A percentile compares a stretch with the other conserved stretches of the same genome.
phyloP scores from a whole-genome alignment of 2,329 filamentous ascomycete species.

The Pseudogymnoascus sp. region DNA sequence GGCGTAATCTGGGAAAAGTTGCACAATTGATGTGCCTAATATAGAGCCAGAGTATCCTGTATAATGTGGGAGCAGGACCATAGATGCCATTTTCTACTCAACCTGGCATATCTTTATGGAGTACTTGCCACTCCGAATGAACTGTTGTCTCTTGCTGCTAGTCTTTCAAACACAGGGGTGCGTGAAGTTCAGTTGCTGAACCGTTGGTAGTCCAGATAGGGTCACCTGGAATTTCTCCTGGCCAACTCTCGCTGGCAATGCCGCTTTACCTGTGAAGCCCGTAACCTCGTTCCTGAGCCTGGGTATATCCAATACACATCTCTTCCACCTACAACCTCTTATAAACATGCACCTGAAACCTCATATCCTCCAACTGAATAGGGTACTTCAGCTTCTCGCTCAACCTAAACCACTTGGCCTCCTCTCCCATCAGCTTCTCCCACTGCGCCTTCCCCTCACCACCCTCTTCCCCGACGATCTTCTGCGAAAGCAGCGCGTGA shows the following conservation, averaged over 20 bases:
- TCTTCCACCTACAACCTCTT: conserved; percentile 29
- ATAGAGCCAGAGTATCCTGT: background rate
- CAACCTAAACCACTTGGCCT: conserved; percentile 81
- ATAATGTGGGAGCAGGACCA: background rate
- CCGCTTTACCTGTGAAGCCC: background rate
- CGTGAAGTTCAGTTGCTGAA: background rate
- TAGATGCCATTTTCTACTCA: background rate
- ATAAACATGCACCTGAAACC: conserved; percentile 88
- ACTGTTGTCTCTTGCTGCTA: background rate
- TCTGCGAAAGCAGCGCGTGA: conserved; percentile 59
- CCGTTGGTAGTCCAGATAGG: background rate
- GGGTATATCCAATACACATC: background rate
- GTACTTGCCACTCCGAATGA: no score
- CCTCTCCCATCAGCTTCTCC: conserved; percentile 68
- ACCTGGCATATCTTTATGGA: background rate
- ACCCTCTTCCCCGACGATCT: conserved; percentile 30
- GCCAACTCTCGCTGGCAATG: background rate
- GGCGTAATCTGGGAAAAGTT: conserved; percentile 34
- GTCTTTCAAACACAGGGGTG: background rate
- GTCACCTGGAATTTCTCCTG: background rate
- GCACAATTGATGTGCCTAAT: background rate
- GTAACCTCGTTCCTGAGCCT: background rate
- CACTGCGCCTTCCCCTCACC: conserved; percentile 41
- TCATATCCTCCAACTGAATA: conserved; percentile 87
- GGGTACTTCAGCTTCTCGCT: conserved; percentile 64